Conservation (phyloP, 306 rosid genomes). For the Trifolium subterraneum region DNA sequence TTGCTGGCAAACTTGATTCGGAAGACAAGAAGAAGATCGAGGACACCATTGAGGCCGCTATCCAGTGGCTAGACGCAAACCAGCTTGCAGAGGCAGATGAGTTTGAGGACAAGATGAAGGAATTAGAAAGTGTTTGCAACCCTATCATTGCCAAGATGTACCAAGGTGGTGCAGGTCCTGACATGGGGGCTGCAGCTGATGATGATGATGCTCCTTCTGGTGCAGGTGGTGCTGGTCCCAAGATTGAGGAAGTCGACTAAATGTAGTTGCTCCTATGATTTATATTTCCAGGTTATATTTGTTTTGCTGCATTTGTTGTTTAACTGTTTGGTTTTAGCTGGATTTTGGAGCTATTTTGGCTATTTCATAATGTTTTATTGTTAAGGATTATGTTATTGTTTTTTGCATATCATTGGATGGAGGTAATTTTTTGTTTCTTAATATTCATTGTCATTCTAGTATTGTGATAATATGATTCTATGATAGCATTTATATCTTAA, state of each 20-base stretch:
- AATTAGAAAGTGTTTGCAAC: constrained; percentile 66
- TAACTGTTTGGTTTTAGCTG: not conserved
- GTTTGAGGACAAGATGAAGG: constrained; percentile 74
- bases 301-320: not conserved
- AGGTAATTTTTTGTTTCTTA: too few species aligned
- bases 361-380: not conserved
- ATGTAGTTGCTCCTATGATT: constrained; percentile 5
- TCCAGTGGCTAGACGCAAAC: constrained; percentile 68
- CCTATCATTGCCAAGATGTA: constrained; percentile 58
- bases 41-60: constrained; percentile 64
- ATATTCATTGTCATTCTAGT: too few species aligned
- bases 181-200: constrained; percentile 35
- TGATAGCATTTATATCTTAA: too few species aligned
- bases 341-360: not conserved
- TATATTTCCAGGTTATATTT: not conserved
- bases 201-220: constrained; percentile 44
- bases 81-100: constrained; percentile 63
- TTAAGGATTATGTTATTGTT: not conserved
- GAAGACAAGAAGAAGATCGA: constrained; percentile 74
- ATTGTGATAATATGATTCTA: too few species aligned
- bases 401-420: too few species aligned
- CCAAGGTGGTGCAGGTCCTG: constrained; percentile 62
- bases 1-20: constrained; percentile 57
- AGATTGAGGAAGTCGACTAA: constrained; percentile 55
- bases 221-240: constrained; percentile 48